Evolutionary conservation across 345 rosid species (phyloP).

Genomic region (Salix dunnii): DNA sequence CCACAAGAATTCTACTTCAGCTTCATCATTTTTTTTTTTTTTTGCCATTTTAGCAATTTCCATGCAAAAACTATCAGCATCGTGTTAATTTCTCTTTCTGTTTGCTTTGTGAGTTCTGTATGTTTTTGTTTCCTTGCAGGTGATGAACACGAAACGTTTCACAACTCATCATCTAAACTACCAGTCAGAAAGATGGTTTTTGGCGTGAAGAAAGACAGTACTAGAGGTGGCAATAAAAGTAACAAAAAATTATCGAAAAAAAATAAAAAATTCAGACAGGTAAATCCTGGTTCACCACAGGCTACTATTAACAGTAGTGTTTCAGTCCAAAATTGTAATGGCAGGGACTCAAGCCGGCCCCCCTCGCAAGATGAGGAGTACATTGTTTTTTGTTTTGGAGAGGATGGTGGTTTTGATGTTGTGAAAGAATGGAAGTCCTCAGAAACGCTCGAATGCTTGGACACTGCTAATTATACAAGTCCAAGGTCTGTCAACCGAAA

Average conservation of each 20-base stretch:
- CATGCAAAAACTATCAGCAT: background rate
- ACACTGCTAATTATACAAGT: slow-evolving; percentile 5
- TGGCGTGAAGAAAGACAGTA: slow-evolving; percentile 13
- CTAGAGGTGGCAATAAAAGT: slow-evolving; percentile 13
- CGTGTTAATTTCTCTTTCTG: background rate
- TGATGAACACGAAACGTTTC: slow-evolving; percentile 32
- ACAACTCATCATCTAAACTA: slow-evolving; percentile 10
- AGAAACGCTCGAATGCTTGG: slow-evolving; percentile 14
- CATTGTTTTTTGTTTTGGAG: slow-evolving; percentile 58
- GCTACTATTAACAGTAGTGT: slow-evolving; percentile 12
- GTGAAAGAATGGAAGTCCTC: slow-evolving; percentile 38
- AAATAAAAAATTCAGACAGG: slow-evolving; percentile 12
- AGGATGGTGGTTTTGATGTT: slow-evolving; percentile 62
- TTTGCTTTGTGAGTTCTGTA: background rate
- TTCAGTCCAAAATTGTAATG: slow-evolving; percentile 23
- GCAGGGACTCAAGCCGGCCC: slow-evolving; percentile 25
- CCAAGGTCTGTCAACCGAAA: slow-evolving; percentile 32
- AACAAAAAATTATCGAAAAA: slow-evolving; percentile 20
- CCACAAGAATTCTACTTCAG: background rate
- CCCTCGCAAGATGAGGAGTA: slow-evolving; percentile 52
- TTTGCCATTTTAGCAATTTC: background rate
- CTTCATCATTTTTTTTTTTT: background rate
- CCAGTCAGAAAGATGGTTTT: slow-evolving; percentile 15
- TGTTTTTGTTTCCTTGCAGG: slow-evolving; percentile 22
- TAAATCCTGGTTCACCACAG: slow-evolving; percentile 25